Evolutionary conservation across 192 early-diverging fungal genomes (phyloP).

Genomic region (Gryganskiella cystojenkinii): DNA sequence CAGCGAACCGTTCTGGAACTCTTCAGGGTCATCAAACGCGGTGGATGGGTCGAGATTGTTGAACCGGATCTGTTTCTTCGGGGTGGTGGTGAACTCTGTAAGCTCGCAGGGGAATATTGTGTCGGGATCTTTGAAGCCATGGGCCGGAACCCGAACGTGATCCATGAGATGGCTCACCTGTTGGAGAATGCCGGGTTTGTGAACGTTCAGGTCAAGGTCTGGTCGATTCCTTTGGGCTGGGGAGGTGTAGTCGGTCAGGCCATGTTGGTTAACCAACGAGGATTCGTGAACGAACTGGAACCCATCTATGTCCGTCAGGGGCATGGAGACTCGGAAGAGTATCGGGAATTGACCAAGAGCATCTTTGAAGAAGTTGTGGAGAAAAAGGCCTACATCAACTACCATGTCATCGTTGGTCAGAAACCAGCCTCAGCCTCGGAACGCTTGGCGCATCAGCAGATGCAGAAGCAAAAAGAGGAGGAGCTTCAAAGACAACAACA

Average conservation of each 20-base stretch:
- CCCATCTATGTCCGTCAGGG: constrained; percentile 42
- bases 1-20: constrained; percentile 41
- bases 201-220: constrained; percentile 27
- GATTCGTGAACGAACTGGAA: constrained; percentile 42
- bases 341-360: constrained; percentile 19
- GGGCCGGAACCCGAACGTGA: constrained; percentile 43
- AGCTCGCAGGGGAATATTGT: constrained; percentile 41
- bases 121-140: constrained; percentile 34
- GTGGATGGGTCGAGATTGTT: constrained; percentile 47
- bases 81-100: constrained; percentile 34
- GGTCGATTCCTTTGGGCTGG: constrained; percentile 40
- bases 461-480: constrained; percentile 15
- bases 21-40: constrained; percentile 42
- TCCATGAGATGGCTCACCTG: constrained; percentile 33
- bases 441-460: constrained; percentile 14
- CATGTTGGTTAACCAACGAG: constrained; percentile 33
- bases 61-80: constrained; percentile 38
- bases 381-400: constrained; percentile 34
- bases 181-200: constrained; percentile 32
- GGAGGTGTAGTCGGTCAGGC: constrained; percentile 35
- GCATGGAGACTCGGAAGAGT: constrained; percentile 20
- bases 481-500: background rate
- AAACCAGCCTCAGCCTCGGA: constrained; percentile 21
- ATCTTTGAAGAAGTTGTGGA: constrained; percentile 39
- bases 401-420: constrained; percentile 23